phyloP scores from a whole-genome alignment of 495 filamentous ascomycete genomes.

The Xylona heveae region DNA sequence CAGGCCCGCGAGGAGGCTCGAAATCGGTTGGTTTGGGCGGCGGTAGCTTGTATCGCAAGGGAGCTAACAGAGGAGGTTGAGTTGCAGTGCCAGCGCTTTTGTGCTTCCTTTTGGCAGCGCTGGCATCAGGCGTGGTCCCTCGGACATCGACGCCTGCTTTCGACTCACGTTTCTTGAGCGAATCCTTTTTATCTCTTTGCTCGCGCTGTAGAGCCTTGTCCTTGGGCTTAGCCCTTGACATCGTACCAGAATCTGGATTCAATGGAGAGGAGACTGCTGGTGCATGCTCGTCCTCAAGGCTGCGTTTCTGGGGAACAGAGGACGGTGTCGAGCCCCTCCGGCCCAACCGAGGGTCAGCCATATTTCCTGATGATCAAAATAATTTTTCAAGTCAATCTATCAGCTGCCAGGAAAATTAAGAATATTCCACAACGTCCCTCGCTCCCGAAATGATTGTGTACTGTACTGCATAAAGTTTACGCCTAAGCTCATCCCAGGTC shows the following conservation, averaged over 20 bases:
- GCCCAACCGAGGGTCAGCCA: no score
- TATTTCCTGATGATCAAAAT: no score
- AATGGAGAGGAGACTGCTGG: constrained; percentile 39
- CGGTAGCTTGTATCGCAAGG: constrained; percentile 5
- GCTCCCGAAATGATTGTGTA: no score
- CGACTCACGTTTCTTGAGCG: constrained; percentile 56
- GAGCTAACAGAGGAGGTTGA: constrained; percentile 30
- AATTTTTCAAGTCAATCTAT: no score
- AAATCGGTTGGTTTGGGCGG: constrained; percentile 28
- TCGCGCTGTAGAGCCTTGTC: constrained; percentile 17
- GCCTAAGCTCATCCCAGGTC: no score
- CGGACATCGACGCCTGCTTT: constrained; percentile 28
- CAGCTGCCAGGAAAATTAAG: no score
- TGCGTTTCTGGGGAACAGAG: constrained; percentile 33
- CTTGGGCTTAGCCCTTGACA: constrained; percentile 5
- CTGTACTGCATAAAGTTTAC: no score
- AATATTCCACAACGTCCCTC: no score
- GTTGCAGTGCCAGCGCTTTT: constrained; percentile 25
- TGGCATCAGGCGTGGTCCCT: constrained; percentile 27
- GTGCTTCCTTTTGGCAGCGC: constrained; percentile 18
- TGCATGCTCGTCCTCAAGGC: constrained; percentile 13
- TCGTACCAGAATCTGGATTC: constrained; percentile 29
- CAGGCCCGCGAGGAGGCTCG: constrained; percentile 30
- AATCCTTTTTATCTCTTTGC: constrained; percentile 39
- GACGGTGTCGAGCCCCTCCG: no score